Conservation (phyloP, 1,284 basidiomycete genomes). For the Ustanciosporium gigantosporum region DNA sequence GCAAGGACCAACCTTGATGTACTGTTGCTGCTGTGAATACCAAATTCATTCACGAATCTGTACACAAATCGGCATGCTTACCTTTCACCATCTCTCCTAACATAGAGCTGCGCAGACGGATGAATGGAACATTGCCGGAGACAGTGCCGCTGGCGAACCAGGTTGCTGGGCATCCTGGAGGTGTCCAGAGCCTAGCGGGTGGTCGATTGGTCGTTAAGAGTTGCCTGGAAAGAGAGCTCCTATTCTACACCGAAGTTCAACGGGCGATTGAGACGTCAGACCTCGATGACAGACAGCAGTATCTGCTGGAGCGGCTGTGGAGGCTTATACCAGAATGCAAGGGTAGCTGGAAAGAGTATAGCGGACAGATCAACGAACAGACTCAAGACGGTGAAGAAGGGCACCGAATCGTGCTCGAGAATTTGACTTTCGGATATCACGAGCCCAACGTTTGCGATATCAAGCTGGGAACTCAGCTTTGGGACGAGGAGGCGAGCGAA, state of each 20-base stretch:
- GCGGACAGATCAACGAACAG: neutral
- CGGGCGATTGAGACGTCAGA: constrained; percentile 60
- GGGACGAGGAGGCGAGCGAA: constrained; percentile 70
- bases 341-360: constrained; percentile 24
- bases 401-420: constrained; percentile 75
- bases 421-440: constrained; percentile 73
- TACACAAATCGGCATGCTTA: no score
- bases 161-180: constrained; percentile 82
- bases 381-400: constrained; percentile 59
- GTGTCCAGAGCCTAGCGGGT: constrained; percentile 73
- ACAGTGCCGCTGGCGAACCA: no score
- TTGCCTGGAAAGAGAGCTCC: constrained; percentile 72
- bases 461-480: constrained; percentile 85
- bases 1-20: no score
- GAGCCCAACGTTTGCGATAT: constrained; percentile 86
- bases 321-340: constrained; percentile 30
- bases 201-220: constrained; percentile 84
- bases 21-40: no score
- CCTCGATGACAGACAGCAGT: constrained; percentile 27
- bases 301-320: constrained; percentile 13
- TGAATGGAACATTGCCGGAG: no score
- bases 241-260: constrained; percentile 75
- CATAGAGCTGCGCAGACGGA: no score
- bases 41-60: no score
- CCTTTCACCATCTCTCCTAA: no score